These are phyloP conservation scores for Lentinula lateritia DNA, from an alignment of 768 basidiomycete species.

Conservation along the genomic window DNA sequence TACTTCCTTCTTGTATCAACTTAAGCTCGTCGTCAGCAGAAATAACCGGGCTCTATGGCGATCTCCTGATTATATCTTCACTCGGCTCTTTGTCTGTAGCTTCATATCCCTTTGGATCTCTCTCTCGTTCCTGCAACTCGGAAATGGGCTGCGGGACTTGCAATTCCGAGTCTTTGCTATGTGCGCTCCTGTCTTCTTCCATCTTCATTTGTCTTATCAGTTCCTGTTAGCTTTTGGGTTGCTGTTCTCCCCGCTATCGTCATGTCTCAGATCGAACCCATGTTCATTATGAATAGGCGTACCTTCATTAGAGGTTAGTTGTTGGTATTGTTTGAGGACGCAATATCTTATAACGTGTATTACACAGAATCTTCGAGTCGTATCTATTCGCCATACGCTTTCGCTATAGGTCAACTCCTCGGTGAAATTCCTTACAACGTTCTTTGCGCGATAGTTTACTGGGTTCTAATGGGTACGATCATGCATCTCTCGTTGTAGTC, in stretches of 20 bases:
- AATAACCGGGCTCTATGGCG: constrained; percentile 75
- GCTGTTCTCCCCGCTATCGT: constrained; percentile 67
- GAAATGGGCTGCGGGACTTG: constrained; percentile 56
- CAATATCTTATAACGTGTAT: neutral
- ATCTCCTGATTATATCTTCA: constrained; percentile 82
- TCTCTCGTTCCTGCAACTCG: constrained; percentile 75
- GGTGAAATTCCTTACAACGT: constrained; percentile 78
- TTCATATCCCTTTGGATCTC: constrained; percentile 70
- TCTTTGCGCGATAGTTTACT: constrained; percentile 69
- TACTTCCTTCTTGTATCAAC: constrained; percentile 70
- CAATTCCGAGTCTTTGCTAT: constrained; percentile 80
- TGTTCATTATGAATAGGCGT: constrained; percentile 70
- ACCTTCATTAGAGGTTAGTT: constrained; percentile 30
- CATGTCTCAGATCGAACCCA: constrained; percentile 76
- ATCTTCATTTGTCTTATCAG: neutral
- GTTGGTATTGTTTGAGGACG: constrained; percentile 7
- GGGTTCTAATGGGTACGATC: constrained; percentile 57
- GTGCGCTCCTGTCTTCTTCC: constrained; percentile 29
- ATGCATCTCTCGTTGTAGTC: constrained; percentile 10
- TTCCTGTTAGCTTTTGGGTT: constrained; percentile 51
- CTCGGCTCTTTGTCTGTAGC: constrained; percentile 69
- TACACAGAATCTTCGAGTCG: constrained; percentile 66
- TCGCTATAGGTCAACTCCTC: constrained; percentile 75
- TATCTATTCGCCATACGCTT: constrained; percentile 83
- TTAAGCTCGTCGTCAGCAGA: constrained; percentile 58